Evolutionary conservation across 768 basidiomycete species (phyloP), one percentile per base, ranked within the genome.

Genomic region (Mycena galopus): DNA sequence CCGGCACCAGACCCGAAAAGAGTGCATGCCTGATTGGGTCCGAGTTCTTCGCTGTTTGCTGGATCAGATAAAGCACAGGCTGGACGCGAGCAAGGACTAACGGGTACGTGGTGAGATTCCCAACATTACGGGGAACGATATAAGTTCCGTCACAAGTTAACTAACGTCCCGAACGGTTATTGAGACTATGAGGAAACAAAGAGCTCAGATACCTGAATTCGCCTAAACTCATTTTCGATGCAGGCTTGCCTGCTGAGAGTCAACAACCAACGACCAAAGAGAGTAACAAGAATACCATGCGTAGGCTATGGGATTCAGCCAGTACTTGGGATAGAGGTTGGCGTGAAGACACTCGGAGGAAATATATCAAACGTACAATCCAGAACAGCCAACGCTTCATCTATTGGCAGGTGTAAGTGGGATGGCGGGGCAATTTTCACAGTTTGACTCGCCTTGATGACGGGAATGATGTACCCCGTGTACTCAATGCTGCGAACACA

Each of bases 361-460:
- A 61, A n/a, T 7, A 25, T 35, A 4, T 42, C 53, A 2, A 2
- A 85, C 90, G 73, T 75, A 92, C 91, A 33, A 95, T 91, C 95
- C 95, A 96, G 84, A 94, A 94, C 11, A 96, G 78, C 93, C 93
- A 95, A 51, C 91, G 84, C 78, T 94, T 93, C 92, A 94, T 93
- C 37, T 61, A 30, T 23, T 5, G 23, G 33, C 9, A 16, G 11
- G n/a, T 14, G 44, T 50, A 32, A 47, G 44, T 32, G 11, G 21
- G 17, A 42, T 27, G 5, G 11, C 30, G 14, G 2, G 1, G 19
- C 14, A 44, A 30, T 32, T 4, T 21, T 30, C 7, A 29, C 4
- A 35, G n/a, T 14, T 44, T 30, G 2, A 10, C 60, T 47, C 30
- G 19, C 61, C 72, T 87, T 84, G 73, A 85, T 84, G 9, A 89